Base-by-base conservation (phyloP, 2,329 filamentous ascomycete genomes). In the Sclerotinia glacialis region DNA sequence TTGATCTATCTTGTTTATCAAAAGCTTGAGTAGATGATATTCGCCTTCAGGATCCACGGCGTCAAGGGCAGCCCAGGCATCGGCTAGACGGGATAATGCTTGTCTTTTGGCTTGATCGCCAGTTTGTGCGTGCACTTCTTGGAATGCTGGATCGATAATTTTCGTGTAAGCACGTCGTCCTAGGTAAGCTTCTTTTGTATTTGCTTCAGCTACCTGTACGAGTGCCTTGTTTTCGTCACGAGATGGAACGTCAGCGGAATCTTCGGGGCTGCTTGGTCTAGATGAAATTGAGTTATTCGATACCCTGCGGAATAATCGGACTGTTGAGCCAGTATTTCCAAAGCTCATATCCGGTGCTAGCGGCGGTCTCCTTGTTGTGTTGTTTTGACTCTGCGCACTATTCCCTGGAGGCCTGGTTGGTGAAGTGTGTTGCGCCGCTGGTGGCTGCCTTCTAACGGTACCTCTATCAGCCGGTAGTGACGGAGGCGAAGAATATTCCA, bases 281-380 rank as follows among this genome's bases (percentile, higher is more conserved):
- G 55, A 61, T 26, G 58, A 52, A 16, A 23, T 52, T 28, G 82
- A 86, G 72, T 83, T 82, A 73, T 92, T 90, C 0, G 93, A 95
- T 0, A 96, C 92, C 31, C 94, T 87, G 70, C 92, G 91, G 81
- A 97, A 98, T 63, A 96, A 89, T 65, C 93, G 89, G 71, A 96
- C 92, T 21, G 93, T 97, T 0, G 94, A 97, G 1, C 91, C 92
- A 9, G 89, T 90, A 78, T 98, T 98, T 62, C 94, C 95, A 78
- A 96, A 98, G 7, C 90, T 96, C 82, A 96, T 89, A 74, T 98
- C 92, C 1, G 95, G 85, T 65, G 93, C 92, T 2, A 97, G 83
- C 0, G 94, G 93, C 70, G 91, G 89, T 78, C 92, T 93, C 8
- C 37, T 65, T 18, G 74, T 71, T n/a, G 60, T 70, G 60, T 71